These are phyloP conservation scores for Aurantiochytrium sp. DNA, from an alignment of 108 stramenopile genomes.

Conservation along the genomic window DNA sequence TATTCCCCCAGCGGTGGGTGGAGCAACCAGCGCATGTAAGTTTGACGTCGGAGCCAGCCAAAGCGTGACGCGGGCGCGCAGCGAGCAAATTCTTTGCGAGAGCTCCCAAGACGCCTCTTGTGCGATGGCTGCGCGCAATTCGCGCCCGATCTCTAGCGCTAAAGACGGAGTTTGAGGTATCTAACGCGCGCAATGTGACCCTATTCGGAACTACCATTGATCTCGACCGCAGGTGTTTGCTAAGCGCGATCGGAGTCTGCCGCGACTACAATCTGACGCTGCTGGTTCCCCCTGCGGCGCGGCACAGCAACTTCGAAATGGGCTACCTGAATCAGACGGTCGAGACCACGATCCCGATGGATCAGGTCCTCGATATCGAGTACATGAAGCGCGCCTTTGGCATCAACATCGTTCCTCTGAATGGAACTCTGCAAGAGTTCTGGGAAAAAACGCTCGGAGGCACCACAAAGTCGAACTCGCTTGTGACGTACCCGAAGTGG, in stretches of 20 bases:
- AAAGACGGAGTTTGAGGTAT: no score
- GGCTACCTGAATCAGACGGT: neutral
- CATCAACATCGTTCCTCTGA: neutral
- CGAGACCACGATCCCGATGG: neutral
- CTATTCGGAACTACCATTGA: no score
- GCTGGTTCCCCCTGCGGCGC: neutral
- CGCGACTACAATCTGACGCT: neutral
- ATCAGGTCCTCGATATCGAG: neutral
- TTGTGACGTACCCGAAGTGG: neutral
- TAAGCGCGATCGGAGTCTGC: neutral
- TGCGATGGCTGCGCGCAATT: no score
- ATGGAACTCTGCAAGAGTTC: neutral
- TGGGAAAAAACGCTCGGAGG: neutral
- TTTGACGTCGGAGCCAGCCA: no score
- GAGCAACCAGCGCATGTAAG: slow-evolving; percentile 16
- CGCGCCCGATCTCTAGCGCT: no score
- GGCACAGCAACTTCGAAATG: neutral
- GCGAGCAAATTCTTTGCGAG: no score
- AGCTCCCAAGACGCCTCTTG: no score
- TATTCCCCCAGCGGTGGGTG: neutral
- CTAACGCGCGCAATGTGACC: no score
- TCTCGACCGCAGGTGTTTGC: neutral
- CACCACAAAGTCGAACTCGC: neutral
- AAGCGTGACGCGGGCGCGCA: no score
- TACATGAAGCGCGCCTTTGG: neutral